Conservation (phyloP, 2,329 filamentous ascomycete species). For the Aspergillus novofumigatus region DNA sequence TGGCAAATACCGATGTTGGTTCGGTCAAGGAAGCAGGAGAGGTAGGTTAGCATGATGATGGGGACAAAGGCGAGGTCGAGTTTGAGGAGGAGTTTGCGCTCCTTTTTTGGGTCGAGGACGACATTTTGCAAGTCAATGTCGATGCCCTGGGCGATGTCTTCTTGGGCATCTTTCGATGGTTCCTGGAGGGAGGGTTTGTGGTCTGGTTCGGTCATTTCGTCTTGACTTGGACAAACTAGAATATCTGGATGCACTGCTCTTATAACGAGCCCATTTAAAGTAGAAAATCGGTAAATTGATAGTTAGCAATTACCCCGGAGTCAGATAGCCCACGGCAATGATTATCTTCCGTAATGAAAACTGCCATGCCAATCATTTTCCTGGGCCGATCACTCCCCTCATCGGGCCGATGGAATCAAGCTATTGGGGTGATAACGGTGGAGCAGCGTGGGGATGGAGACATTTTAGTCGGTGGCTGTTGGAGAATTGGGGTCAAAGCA, state of each 20-base stretch:
- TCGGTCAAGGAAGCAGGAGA: conserved; percentile 54
- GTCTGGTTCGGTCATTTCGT: background rate
- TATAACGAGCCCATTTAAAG: background rate
- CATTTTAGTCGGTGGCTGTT: background rate
- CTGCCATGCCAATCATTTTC: conserved; percentile 2
- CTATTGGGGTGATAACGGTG: conserved; percentile 1
- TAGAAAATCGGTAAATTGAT: background rate
- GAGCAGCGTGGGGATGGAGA: conserved; percentile 2
- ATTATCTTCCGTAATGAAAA: conserved; percentile 7
- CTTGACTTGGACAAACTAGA: too few species aligned
- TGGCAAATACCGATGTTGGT: conserved; percentile 45
- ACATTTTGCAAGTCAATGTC: conserved; percentile 17
- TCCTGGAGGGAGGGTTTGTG: conserved; percentile 13
- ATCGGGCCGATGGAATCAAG: conserved; percentile 2
- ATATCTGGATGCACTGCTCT: background rate
- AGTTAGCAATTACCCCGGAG: background rate
- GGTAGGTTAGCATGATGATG: conserved; percentile 54
- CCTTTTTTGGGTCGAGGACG: conserved; percentile 42
- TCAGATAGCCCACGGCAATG: background rate
- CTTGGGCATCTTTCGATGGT: too few species aligned
- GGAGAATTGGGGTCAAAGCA: background rate
- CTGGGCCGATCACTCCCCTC: background rate
- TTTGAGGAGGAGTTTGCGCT: conserved; percentile 46
- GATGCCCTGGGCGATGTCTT: conserved; percentile 5
- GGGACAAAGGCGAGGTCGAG: conserved; percentile 48